phyloP scores from a whole-genome alignment of 2,329 filamentous ascomycete species.

The Knufia petricola region DNA sequence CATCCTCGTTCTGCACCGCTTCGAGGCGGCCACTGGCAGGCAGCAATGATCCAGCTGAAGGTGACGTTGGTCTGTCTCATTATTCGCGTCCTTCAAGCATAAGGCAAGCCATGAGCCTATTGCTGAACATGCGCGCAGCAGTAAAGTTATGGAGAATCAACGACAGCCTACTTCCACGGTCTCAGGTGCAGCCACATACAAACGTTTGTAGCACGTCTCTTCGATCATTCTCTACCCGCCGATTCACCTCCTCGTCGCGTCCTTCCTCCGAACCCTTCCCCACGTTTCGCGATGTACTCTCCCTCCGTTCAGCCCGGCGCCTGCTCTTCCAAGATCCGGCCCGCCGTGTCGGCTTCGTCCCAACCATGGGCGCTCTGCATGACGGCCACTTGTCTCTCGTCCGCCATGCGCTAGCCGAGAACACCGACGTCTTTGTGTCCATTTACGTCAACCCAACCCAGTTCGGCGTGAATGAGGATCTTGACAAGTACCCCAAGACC shows the following conservation, averaged over 20 bases:
- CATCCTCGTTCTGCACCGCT: background rate
- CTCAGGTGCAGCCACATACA: background rate
- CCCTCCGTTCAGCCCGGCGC: slow-evolving; percentile 60
- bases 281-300: slow-evolving; percentile 65
- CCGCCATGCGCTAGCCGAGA: slow-evolving; percentile 71
- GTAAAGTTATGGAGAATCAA: background rate
- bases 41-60: slow-evolving; percentile 5
- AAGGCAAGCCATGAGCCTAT: background rate
- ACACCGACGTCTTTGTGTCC: slow-evolving; percentile 78
- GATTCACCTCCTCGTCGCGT: background rate
- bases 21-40: background rate
- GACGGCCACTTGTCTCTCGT: slow-evolving; percentile 80
- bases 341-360: slow-evolving; percentile 69
- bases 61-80: background rate
- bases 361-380: slow-evolving; percentile 97
- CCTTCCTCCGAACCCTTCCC: slow-evolving; percentile 41
- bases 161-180: background rate
- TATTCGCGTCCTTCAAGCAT: background rate
- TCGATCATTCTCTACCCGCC: background rate
- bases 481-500: slow-evolving; percentile 80
- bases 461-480: slow-evolving; percentile 81
- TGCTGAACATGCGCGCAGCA: background rate
- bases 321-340: slow-evolving; percentile 57
- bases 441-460: slow-evolving; percentile 96
- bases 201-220: background rate